phyloP scores from a whole-genome alignment of 1,284 basidiomycete species.

The Puccinia polysora region DNA sequence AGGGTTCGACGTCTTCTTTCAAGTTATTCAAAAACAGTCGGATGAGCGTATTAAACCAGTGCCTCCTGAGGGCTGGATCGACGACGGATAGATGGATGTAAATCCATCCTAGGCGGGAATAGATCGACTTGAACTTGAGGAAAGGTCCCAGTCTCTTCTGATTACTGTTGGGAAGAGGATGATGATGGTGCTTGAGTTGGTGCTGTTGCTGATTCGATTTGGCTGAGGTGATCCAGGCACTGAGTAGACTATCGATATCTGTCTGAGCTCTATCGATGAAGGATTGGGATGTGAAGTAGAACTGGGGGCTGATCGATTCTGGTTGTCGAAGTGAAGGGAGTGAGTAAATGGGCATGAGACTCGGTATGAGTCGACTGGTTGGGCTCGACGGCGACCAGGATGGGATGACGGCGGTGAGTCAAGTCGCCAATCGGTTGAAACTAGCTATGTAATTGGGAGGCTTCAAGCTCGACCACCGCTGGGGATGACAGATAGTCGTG shows the following conservation, averaged over 20 bases:
- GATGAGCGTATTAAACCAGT: conserved; percentile 24
- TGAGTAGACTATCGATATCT: conserved; percentile 1
- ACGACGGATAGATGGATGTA: conserved; percentile 36
- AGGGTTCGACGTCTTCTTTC: background rate
- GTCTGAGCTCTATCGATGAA: background rate
- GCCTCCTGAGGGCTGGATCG: conserved; percentile 21
- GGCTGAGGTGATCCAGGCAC: background rate
- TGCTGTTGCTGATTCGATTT: background rate
- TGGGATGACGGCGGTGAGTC: too few species aligned
- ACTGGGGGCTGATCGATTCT: conserved; percentile 28
- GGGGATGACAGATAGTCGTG: too few species aligned
- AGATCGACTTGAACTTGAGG: conserved; percentile 24
- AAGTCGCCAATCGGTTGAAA: too few species aligned
- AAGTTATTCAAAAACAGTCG: conserved; percentile 17
- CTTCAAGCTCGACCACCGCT: too few species aligned
- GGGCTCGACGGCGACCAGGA: background rate
- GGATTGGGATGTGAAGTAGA: conserved; percentile 35
- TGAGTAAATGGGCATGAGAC: conserved; percentile 7
- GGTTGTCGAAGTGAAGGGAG: conserved; percentile 28
- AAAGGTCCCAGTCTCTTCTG: conserved; percentile 17
- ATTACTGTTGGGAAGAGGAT: background rate
- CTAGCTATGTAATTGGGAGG: too few species aligned
- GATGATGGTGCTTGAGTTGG: conserved; percentile 5
- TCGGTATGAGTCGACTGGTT: background rate
- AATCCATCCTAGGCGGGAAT: background rate